Percentiles rank a stretch among this genome's conserved stretches.
phyloP scores from a whole-genome alignment of 108 stramenopile genomes.

The Craspedostauros australis region DNA sequence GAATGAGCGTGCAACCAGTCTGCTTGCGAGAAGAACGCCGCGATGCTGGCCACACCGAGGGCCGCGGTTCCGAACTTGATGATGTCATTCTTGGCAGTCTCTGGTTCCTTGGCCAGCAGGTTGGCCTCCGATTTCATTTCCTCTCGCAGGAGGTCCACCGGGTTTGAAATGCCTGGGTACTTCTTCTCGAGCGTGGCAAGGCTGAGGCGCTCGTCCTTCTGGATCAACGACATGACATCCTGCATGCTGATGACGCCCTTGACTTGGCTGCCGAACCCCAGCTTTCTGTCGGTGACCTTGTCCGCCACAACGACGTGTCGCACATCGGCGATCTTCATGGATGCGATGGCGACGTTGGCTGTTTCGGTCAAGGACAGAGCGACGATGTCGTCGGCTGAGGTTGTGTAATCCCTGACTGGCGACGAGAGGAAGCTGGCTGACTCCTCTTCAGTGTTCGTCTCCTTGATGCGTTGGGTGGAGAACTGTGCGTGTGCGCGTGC shows the following conservation, averaged over 20 bases:
- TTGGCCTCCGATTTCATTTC: slow-evolving; percentile 76
- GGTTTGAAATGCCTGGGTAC: slow-evolving; percentile 60
- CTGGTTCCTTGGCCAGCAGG: slow-evolving; percentile 28
- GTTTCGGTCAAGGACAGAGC: slow-evolving; percentile 44
- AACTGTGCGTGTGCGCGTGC: slow-evolving; percentile 28
- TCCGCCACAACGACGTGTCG: slow-evolving; percentile 70
- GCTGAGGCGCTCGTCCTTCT: slow-evolving; percentile 72
- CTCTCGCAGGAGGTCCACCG: slow-evolving; percentile 70
- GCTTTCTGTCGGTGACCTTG: slow-evolving; percentile 22
- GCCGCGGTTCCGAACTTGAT: slow-evolving; percentile 52
- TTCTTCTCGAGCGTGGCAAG: slow-evolving; percentile 54
- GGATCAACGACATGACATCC: slow-evolving; percentile 70
- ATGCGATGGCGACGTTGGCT: slow-evolving; percentile 68
- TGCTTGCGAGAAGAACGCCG: slow-evolving; percentile 61
- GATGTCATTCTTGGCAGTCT: slow-evolving; percentile 74
- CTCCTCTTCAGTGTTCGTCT: slow-evolving; percentile 53
- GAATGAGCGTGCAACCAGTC: slow-evolving; percentile 78
- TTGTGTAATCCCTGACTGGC: slow-evolving; percentile 62
- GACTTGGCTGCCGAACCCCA: slow-evolving; percentile 21
- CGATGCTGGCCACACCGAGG: slow-evolving; percentile 43
- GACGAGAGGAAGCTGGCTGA: slow-evolving; percentile 62
- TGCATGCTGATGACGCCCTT: slow-evolving; percentile 75
- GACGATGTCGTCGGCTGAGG: slow-evolving; percentile 50
- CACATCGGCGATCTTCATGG: slow-evolving; percentile 64
- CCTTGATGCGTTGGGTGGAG: slow-evolving; percentile 51